phyloP scores from a whole-genome alignment of 805 yeast genomes.

The Candida loeiensis region DNA sequence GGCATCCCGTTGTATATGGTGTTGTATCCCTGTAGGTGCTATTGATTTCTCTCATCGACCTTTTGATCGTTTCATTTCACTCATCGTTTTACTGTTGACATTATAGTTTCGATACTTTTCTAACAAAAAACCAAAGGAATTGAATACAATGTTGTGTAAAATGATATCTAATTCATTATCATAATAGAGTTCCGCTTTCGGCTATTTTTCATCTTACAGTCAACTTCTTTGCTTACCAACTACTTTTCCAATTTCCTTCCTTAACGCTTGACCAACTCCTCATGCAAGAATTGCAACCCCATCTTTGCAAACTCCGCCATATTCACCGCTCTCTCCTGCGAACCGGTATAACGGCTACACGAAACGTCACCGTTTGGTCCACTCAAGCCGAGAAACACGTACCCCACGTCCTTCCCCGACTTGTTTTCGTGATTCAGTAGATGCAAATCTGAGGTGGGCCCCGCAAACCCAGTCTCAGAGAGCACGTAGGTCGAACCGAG shows the following conservation, averaged over 20 bases:
- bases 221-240: too few relatives aligned
- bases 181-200: too few relatives aligned
- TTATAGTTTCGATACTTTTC: too few relatives aligned
- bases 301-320: constrained; percentile 72
- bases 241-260: neutral
- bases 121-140: too few relatives aligned
- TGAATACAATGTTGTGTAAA: too few relatives aligned
- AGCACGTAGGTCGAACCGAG: constrained; percentile 79
- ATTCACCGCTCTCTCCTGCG: constrained; percentile 54
- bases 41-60: too few relatives aligned
- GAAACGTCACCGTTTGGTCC: constrained; percentile 61
- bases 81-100: too few relatives aligned
- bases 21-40: too few relatives aligned
- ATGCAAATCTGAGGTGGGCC: constrained; percentile 54
- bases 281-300: constrained; percentile 60
- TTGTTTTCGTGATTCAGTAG: constrained; percentile 22
- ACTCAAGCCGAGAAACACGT: constrained; percentile 66
- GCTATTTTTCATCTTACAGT: too few relatives aligned
- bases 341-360: constrained; percentile 42
- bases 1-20: too few relatives aligned
- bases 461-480: constrained; percentile 87
- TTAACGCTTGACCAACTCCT: constrained; percentile 34
- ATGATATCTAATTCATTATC: too few relatives aligned
- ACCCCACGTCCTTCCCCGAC: constrained; percentile 48
- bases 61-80: too few relatives aligned